Evolutionary conservation across 78 protist species (phyloP), one percentile per base, ranked within the genome.

Genomic region (Corallochytrium limacisporum): DNA sequence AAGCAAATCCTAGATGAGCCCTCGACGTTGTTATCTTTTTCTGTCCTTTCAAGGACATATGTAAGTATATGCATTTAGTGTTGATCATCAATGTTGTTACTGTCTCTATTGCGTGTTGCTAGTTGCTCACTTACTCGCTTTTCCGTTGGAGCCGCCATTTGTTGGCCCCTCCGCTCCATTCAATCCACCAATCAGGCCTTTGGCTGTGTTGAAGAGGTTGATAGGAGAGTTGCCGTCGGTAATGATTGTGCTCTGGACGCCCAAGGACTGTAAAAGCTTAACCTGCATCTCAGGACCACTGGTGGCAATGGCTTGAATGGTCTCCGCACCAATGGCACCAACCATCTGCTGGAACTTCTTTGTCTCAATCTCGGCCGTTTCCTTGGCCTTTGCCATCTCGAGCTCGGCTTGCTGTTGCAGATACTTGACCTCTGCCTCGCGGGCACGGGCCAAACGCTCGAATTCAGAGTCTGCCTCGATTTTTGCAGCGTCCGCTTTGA

Each of bases 261-360:
- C 82, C 57, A 87, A 74, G 40, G 74, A 75, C 56, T 48, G 46
- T 31, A 87, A 78, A 24, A 87, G 70, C 73, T 75, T 44, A 51
- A 74, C 86, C 75, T 87, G 88, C 81, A 73, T 66, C 73, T 87
- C 87, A 53, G 86, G 86, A 24, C 88, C 92, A 33, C 87, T 84
- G 38, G 46, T 38, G n/a, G 88, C 86, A 4, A 87, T 82, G 26
- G 77, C 75, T 31, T 44, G 32, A 48, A 87, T 18, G 53, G 92
- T 80, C 8, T 82, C 84, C 20, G 75, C 57, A 36, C 90, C 90
- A 49, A 88, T 67, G 33, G 86, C 55, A 10, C 50, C 44, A 53
- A 88, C 88, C 13, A 74, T 44, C 36, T 42, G 31, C 31, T 43
- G 31, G 77, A 87, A 80, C 81, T 87, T 83, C 28, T 16, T 18